Evolutionary conservation across 2,329 filamentous ascomycete genomes (phyloP), one percentile per base, ranked within the genome.

Genomic region (Colletotrichum shisoi): DNA sequence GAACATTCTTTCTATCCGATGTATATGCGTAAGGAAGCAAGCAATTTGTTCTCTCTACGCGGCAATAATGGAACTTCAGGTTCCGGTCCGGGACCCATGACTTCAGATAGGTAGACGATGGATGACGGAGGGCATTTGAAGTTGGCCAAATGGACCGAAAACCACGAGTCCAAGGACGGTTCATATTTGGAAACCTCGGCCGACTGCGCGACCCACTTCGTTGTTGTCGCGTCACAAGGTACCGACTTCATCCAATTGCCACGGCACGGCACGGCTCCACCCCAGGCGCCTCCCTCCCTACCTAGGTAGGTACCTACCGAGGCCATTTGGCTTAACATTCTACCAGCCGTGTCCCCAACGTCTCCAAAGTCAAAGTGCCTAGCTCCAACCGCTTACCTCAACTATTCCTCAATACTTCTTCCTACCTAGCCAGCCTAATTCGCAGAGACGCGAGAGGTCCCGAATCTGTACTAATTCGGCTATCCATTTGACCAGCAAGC

Each of bases 1-100:
- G 76, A 77, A 76, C 70, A 76, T 65, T 61, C 75, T 52, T 31
- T 68, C 9, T 34, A 34, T 34, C 31, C 8, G 31, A 34, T 34
- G 31, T 34, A 34, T 7, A 34, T 9, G 31, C 7, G 31, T 7
- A 34, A 31, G 27, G 27, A 31, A 31, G 27, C 27, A 19, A 51
- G 48, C n/a, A 5, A 7, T 19, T 11, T 3, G 9, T 9, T 7
- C 3, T 27, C 17, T n/a, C 7, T 34, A 11, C 1, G 9, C 9
- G 13, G 49, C 3, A 19, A 52, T n/a, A 2, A 6, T 7, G 27
- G 5, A 11, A 34, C 3, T 12, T 34, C 1, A 4, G n/a, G 27
- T 37, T 11, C n/a, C 11, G 17, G 27, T 7, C 3, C 9, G 34
- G 12, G 1, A n/a, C 24, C n/a, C 17, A 31, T 11, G 9, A 13